A percentile compares a stretch with the other conserved stretches of the same genome.
Conservation (phyloP, 352 stramenopile genomes). For the Phytopythium kandeliae region DNA sequence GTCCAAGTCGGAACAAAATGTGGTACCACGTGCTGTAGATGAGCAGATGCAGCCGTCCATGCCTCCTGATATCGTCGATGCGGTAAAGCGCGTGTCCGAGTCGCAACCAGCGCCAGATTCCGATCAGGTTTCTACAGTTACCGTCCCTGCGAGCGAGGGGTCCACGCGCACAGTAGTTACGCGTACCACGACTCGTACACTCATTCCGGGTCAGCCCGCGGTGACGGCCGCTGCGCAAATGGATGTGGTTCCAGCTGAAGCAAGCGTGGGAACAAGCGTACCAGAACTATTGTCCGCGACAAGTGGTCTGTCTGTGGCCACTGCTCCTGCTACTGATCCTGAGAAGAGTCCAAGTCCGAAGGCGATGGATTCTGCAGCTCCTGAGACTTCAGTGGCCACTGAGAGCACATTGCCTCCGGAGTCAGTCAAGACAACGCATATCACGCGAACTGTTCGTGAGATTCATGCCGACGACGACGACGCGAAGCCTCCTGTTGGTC, state of each 20-base stretch:
- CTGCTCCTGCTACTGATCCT: no score
- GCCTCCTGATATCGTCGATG: background rate
- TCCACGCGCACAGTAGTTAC: background rate
- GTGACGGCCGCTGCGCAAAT: no score
- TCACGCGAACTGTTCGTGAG: background rate
- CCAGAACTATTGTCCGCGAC: no score
- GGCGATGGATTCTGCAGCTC: background rate
- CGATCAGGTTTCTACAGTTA: no score
- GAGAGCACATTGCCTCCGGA: background rate
- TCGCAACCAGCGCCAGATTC: background rate
- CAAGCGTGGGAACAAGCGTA: no score
- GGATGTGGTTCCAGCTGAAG: no score
- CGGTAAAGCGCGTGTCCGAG: background rate
- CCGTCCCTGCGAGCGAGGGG: no score
- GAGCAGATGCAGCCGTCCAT: background rate
- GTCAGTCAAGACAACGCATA: background rate
- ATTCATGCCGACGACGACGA: background rate
- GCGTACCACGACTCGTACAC: background rate
- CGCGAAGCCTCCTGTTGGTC: background rate
- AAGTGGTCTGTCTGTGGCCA: no score
- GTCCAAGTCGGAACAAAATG: background rate
- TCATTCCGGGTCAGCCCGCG: no score
- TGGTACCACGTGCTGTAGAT: background rate
- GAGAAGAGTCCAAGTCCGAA: background rate
- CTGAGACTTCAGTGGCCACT: background rate